phyloP scores from a whole-genome alignment of 805 yeast genomes.

The Ogataea kodamae region DNA sequence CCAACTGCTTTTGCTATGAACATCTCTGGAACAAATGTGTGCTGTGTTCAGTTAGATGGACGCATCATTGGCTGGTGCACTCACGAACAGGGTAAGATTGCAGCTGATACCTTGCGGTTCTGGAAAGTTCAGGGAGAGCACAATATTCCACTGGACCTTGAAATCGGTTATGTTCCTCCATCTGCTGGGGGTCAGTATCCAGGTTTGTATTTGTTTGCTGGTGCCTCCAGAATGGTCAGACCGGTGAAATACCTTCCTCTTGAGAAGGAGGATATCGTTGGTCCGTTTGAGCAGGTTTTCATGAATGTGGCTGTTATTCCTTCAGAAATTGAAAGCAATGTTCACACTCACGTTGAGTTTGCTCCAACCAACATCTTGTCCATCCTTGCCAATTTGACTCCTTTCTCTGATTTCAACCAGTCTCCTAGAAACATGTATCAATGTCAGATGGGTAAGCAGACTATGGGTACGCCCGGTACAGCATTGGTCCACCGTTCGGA shows the following conservation, averaged over 20 bases:
- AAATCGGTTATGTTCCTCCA: constrained; percentile 96
- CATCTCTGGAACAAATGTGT: constrained; percentile 76
- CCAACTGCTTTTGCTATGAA: constrained; percentile 69
- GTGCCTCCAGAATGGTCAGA: constrained; percentile 92
- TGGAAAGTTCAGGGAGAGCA: constrained; percentile 86
- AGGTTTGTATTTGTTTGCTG: constrained; percentile 87
- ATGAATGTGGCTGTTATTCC: constrained; percentile 95
- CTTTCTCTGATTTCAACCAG: constrained; percentile 97
- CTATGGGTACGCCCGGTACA: constrained; percentile 99
- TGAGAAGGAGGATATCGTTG: constrained; percentile 79
- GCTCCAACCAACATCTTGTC: constrained; percentile 93
- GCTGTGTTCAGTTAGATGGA: constrained; percentile 94
- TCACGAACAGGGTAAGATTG: constrained; percentile 78
- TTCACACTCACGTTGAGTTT: constrained; percentile 91
- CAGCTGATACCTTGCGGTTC: constrained; percentile 85
- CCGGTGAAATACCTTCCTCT: constrained; percentile 90
- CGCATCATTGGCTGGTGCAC: constrained; percentile 90
- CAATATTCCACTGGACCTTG: constrained; percentile 81
- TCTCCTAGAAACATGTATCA: constrained; percentile 99
- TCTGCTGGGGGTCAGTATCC: constrained; percentile 95
- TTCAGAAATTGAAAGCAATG: constrained; percentile 74
- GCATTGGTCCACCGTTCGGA: constrained; percentile 90
- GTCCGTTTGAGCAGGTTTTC: constrained; percentile 97
- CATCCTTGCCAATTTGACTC: constrained; percentile 93
- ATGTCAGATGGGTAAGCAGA: constrained; percentile 99